Evolutionary conservation across 805 yeast genomes (phyloP).

Genomic region (Middelhovenomyces tepae): DNA sequence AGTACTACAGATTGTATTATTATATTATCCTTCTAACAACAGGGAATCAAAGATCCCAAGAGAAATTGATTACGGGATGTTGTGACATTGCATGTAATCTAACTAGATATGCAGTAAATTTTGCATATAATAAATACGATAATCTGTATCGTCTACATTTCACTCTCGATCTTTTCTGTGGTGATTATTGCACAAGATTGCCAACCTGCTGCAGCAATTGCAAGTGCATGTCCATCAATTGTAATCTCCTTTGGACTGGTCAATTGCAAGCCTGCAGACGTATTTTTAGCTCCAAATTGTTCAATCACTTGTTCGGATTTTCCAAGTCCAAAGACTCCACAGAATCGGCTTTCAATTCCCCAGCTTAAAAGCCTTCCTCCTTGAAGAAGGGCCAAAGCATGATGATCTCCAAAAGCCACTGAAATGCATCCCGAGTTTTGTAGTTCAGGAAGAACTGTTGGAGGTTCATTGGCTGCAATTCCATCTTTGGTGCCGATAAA

Average conservation of each 20-base stretch:
- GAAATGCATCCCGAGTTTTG: slow-evolving; percentile 44
- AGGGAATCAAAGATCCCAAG: no score
- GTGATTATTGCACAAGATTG: slow-evolving; percentile 58
- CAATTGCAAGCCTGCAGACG: slow-evolving; percentile 20
- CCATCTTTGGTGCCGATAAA: slow-evolving; percentile 31
- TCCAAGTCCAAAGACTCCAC: slow-evolving; percentile 72
- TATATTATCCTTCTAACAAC: no score
- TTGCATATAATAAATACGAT: no score
- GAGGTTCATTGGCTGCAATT: slow-evolving; percentile 20
- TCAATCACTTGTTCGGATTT: slow-evolving; percentile 11
- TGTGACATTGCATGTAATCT: no score
- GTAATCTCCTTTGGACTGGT: slow-evolving; percentile 36
- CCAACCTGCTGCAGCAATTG: slow-evolving; percentile 73
- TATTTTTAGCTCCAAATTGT: slow-evolving; percentile 8
- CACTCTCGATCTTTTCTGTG: slow-evolving; percentile 27
- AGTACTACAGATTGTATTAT: no score
- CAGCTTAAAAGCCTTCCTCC: slow-evolving; percentile 52
- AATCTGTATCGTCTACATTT: no score
- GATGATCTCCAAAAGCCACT: slow-evolving; percentile 65
- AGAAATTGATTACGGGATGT: no score
- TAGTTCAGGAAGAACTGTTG: slow-evolving; percentile 32
- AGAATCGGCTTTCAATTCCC: slow-evolving; percentile 54
- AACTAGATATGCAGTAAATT: no score
- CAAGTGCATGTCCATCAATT: slow-evolving; percentile 35
- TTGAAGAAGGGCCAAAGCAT: slow-evolving; percentile 50